Percentiles rank a stretch among this genome's conserved stretches.
These are phyloP conservation scores for Cyclotella baltica DNA, from an alignment of 108 stramenopile species.

Conservation along the genomic window DNA sequence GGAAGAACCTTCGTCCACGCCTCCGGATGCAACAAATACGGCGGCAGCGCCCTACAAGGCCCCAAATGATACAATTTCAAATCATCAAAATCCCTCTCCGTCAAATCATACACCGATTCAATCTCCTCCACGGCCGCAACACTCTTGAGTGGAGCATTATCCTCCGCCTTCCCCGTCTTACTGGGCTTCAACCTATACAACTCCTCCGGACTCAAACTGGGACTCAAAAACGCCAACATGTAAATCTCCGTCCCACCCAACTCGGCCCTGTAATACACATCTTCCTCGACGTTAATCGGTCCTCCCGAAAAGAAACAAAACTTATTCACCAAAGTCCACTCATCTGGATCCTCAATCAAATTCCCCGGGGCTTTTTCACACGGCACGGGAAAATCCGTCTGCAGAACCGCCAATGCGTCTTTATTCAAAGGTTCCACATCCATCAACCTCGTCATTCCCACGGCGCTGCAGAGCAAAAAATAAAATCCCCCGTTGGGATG, in stretches of 20 bases:
- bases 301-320: constrained; percentile 94
- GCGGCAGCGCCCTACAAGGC: constrained; percentile 85
- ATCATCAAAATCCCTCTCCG: constrained; percentile 85
- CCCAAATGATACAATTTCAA: constrained; percentile 88
- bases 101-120: constrained; percentile 86
- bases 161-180: constrained; percentile 30
- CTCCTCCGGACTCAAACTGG: constrained; percentile 80
- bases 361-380: constrained; percentile 76
- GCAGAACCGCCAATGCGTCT: constrained; percentile 82
- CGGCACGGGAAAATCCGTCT: constrained; percentile 83
- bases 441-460: constrained; percentile 83
- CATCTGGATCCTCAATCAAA: constrained; percentile 73
- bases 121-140: constrained; percentile 78
- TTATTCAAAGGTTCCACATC: constrained; percentile 88
- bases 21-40: constrained; percentile 78
- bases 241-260: constrained; percentile 88
- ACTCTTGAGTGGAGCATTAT: constrained; percentile 61
- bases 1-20: constrained; percentile 89
- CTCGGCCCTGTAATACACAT: constrained; percentile 87
- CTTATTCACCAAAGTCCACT: constrained; percentile 87
- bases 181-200: constrained; percentile 70
- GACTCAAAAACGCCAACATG: constrained; percentile 88
- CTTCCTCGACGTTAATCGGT: constrained; percentile 89
- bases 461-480: constrained; percentile 76
- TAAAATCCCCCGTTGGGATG: constrained; percentile 89